Percentiles rank a stretch among this genome's conserved stretches.
Evolutionary conservation across 2,329 filamentous ascomycete species (phyloP).

Genomic region (Beauveria sp.): DNA sequence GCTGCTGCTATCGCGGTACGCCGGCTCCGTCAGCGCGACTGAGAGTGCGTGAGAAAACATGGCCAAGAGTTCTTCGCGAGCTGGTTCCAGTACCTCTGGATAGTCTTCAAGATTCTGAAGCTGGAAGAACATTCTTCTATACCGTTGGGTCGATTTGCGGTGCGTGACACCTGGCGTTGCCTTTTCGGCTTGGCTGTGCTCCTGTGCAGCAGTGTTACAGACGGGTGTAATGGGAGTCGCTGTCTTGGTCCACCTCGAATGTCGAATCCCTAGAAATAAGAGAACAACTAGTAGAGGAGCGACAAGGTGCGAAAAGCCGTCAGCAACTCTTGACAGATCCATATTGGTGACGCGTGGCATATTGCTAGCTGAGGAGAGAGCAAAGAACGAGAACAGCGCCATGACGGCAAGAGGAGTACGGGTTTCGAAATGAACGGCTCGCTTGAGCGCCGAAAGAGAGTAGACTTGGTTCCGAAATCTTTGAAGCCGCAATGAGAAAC

Average conservation of each 20-base stretch:
- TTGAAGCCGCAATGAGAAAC: not conserved
- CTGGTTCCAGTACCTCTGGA: conserved; percentile 11
- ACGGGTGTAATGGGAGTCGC: not conserved
- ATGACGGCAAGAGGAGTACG: not conserved
- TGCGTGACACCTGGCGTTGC: not conserved
- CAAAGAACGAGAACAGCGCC: not conserved
- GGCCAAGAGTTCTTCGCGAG: conserved; percentile 11
- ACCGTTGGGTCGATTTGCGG: not conserved
- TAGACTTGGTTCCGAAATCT: not conserved
- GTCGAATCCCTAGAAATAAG: not conserved
- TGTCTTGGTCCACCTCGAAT: not conserved
- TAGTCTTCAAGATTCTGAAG: conserved; percentile 16
- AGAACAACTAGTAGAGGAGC: not conserved
- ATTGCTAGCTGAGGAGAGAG: not conserved
- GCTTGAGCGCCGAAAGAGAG: not conserved
- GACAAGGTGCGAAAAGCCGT: not conserved
- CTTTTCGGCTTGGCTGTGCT: not conserved
- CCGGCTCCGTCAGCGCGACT: conserved; percentile 1
- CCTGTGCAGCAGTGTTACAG: not conserved
- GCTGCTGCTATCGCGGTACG: not conserved
- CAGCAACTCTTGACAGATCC: not conserved
- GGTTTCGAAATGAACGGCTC: not conserved
- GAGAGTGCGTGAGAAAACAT: conserved; percentile 11
- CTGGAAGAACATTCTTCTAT: conserved; percentile 12
- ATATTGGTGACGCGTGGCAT: not conserved